Conservation (phyloP, 2,329 filamentous ascomycete genomes). For the Cercospora sp. region DNA sequence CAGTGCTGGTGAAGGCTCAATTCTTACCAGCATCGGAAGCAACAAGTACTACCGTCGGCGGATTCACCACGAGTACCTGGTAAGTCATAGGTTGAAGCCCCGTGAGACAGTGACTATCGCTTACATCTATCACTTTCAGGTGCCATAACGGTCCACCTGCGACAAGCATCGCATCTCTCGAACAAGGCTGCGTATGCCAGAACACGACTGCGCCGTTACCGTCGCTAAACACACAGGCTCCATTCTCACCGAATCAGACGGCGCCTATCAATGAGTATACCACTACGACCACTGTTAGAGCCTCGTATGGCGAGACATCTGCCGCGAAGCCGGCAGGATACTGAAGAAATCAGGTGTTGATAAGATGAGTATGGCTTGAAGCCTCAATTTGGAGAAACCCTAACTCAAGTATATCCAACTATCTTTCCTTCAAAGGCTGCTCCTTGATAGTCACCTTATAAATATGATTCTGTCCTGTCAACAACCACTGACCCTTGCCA, state of each 20-base stretch:
- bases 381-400: neutral
- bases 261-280: constrained; percentile 28
- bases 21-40: constrained; percentile 40
- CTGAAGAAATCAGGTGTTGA: neutral
- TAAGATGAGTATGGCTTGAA: neutral
- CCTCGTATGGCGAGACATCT: neutral
- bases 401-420: neutral
- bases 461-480: constrained; percentile 27
- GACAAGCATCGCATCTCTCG: constrained; percentile 31
- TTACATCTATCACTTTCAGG: too few relatives aligned
- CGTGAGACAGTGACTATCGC: too few relatives aligned
- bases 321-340: neutral
- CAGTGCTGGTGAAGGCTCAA: constrained; percentile 64
- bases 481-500: constrained; percentile 24
- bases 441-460: constrained; percentile 30
- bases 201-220: constrained; percentile 23
- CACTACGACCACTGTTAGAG: constrained; percentile 20
- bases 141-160: constrained; percentile 39
- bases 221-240: constrained; percentile 23
- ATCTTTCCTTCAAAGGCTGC: neutral
- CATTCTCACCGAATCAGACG: constrained; percentile 24
- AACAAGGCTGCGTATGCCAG: constrained; percentile 37
- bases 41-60: constrained; percentile 35
- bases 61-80: constrained; percentile 39
- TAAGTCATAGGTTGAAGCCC: too few relatives aligned